Evolutionary conservation across 1,284 basidiomycete species (phyloP).

Genomic region (Irpex sp.): DNA sequence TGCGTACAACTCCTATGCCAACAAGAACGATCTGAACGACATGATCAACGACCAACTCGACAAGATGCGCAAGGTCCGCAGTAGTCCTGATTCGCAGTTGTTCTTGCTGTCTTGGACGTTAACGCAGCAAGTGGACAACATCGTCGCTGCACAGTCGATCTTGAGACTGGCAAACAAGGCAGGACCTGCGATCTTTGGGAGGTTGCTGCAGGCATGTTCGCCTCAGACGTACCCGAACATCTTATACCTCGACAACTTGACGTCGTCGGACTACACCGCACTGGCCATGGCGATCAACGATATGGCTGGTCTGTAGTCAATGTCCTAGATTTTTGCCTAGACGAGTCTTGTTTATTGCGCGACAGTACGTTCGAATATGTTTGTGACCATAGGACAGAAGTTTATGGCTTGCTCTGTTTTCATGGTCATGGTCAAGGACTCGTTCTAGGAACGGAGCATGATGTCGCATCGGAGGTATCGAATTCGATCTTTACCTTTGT

Average conservation of each 20-base stretch:
- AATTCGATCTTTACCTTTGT: too few species aligned
- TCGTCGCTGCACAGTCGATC: not conserved
- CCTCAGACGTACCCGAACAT: constrained; percentile 4
- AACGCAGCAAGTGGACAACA: constrained; percentile 1
- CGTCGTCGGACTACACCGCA: not conserved
- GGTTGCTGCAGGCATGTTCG: not conserved
- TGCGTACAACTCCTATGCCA: constrained; percentile 1
- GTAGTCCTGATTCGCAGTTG: not conserved
- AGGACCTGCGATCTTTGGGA: not conserved
- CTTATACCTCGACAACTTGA: constrained; percentile 4
- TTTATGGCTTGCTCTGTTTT: too few species aligned
- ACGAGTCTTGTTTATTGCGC: too few species aligned
- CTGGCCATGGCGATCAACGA: constrained; percentile 3
- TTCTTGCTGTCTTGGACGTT: constrained; percentile 8
- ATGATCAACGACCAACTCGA: constrained; percentile 4
- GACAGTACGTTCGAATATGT: too few species aligned
- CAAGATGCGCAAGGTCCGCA: not conserved
- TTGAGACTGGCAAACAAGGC: not conserved
- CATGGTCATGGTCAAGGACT: too few species aligned
- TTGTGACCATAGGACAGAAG: too few species aligned
- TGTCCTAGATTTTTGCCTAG: too few species aligned
- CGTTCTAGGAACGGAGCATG: too few species aligned
- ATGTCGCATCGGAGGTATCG: too few species aligned
- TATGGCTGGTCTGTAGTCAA: not conserved
- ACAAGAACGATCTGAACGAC: not conserved